phyloP scores from a whole-genome alignment of 305 asterid species.

The Vinca major region DNA sequence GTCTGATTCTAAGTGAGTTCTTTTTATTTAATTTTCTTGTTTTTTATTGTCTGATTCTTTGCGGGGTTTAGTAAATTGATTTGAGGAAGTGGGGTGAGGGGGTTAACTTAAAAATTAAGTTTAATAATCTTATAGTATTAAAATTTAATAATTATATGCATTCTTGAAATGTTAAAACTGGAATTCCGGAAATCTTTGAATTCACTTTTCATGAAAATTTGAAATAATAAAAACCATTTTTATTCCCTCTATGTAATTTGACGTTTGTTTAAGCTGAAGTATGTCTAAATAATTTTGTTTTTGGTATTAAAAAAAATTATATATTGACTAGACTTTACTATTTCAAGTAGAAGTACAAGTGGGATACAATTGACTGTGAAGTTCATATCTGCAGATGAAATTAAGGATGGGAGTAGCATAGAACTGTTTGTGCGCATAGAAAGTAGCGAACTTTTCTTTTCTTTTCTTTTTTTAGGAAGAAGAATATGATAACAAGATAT shows the following conservation, averaged over 20 bases:
- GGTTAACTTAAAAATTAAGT: too few relatives aligned
- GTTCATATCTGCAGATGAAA: neutral
- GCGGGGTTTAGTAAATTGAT: slow-evolving; percentile 5
- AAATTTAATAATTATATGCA: neutral
- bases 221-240: neutral
- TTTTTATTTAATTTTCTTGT: neutral
- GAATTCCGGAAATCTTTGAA: neutral
- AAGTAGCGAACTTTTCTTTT: slow-evolving; percentile 3
- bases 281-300: neutral
- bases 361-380: neutral
- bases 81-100: neutral
- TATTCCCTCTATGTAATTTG: too few relatives aligned
- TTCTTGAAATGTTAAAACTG: neutral
- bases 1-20: slow-evolving; percentile 36
- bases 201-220: neutral
- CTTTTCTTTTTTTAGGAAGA: too few relatives aligned
- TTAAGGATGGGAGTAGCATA: neutral
- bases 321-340: neutral
- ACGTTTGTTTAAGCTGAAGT: neutral
- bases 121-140: too few relatives aligned
- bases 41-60: neutral
- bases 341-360: neutral
- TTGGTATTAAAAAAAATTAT: neutral
- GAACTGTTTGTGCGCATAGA: neutral
- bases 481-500: too few relatives aligned